phyloP scores from a whole-genome alignment of 179 eudicot species.

The Beta corolliflora region DNA sequence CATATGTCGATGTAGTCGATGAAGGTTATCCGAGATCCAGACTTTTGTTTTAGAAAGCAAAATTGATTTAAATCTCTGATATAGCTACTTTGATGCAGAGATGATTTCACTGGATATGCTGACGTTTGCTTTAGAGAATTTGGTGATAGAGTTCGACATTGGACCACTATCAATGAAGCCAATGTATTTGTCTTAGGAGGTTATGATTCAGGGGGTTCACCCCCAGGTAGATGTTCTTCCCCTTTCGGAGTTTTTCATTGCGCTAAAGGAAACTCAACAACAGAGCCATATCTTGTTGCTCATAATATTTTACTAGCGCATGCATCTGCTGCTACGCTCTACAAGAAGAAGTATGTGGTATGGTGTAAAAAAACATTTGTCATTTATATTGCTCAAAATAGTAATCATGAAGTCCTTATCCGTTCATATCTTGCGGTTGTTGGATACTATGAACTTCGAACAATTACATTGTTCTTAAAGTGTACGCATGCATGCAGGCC shows the following conservation, averaged over 20 bases:
- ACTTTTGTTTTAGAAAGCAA: neutral
- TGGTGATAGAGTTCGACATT: constrained; percentile 61
- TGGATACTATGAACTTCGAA: neutral
- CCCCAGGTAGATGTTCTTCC: constrained; percentile 7
- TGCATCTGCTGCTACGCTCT: constrained; percentile 42
- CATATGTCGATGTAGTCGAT: neutral
- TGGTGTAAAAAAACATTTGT: neutral
- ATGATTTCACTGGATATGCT: constrained; percentile 62
- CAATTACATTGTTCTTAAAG: no score
- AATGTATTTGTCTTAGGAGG: constrained; percentile 50
- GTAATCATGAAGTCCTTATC: no score
- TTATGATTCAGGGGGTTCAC: constrained; percentile 37
- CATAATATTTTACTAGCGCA: constrained; percentile 58
- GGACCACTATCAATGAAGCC: constrained; percentile 73
- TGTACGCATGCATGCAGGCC: constrained; percentile 52
- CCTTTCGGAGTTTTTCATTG: constrained; percentile 39
- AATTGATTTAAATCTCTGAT: neutral
- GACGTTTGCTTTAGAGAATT: constrained; percentile 81
- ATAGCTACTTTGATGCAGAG: constrained; percentile 30
- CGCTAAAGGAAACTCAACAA: constrained; percentile 38
- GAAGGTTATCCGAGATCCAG: neutral
- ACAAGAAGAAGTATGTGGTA: constrained; percentile 51
- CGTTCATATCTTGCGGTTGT: neutral
- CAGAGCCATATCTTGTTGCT: constrained; percentile 41
- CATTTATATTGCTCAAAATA: neutral